Evolutionary conservation across 1,284 basidiomycete species (phyloP).

Genomic region (Trametes hirsuta): DNA sequence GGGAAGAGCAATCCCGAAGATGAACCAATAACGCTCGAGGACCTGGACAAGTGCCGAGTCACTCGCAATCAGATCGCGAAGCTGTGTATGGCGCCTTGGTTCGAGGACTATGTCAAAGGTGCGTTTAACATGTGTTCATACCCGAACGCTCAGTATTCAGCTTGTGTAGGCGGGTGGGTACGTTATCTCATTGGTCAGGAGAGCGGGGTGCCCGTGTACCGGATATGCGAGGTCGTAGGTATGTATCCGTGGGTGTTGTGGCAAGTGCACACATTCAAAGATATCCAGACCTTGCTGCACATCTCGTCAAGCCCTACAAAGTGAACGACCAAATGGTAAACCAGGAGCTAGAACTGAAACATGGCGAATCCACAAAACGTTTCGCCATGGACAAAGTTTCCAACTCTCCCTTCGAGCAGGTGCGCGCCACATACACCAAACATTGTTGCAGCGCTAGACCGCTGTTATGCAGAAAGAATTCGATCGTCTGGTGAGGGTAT

Average conservation of each 20-base stretch:
- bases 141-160: constrained; percentile 28
- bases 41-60: constrained; percentile 62
- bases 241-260: constrained; percentile 32
- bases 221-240: constrained; percentile 82
- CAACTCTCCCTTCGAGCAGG: constrained; percentile 63
- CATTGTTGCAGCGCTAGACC: not conserved
- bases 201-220: constrained; percentile 68
- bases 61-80: constrained; percentile 68
- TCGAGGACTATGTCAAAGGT: constrained; percentile 80
- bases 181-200: constrained; percentile 71
- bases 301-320: constrained; percentile 70
- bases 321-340: constrained; percentile 69
- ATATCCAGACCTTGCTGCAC: constrained; percentile 50
- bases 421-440: constrained; percentile 38
- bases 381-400: constrained; percentile 85
- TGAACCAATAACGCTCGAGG: constrained; percentile 55
- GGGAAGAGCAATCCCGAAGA: constrained; percentile 47
- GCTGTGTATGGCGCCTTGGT: constrained; percentile 72
- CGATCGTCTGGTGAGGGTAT: constrained; percentile 56
- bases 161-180: constrained; percentile 73
- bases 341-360: constrained; percentile 68
- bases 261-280: not conserved
- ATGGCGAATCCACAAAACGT: constrained; percentile 60
- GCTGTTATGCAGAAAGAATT: constrained; percentile 67
- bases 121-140: constrained; percentile 23